phyloP scores from a whole-genome alignment of 2,329 filamentous ascomycete species.

The Mariannaea sp. region DNA sequence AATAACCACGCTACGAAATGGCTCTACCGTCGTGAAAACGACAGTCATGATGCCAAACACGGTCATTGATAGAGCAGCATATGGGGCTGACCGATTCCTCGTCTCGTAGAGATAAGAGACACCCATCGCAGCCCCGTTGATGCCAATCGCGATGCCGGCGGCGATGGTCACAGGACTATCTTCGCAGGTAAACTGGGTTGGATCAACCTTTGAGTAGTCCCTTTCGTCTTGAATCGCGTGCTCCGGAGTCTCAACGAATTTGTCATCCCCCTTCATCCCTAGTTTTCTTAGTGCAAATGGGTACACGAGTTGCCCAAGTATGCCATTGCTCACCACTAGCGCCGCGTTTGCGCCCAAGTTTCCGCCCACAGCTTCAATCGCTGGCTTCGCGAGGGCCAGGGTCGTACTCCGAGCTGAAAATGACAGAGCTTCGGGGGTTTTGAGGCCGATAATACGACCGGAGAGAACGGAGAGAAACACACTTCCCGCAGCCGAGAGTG shows the following conservation, averaged over 20 bases:
- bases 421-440: constrained; percentile 44
- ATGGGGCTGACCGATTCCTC: constrained; percentile 57
- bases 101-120: constrained; percentile 62
- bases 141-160: constrained; percentile 57
- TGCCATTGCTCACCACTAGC: constrained; percentile 57
- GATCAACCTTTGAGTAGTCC: constrained; percentile 11
- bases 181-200: constrained; percentile 25
- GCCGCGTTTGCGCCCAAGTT: constrained; percentile 54
- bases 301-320: constrained; percentile 49
- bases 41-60: constrained; percentile 62
- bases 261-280: constrained; percentile 25
- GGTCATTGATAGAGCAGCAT: constrained; percentile 62
- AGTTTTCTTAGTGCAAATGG: constrained; percentile 43
- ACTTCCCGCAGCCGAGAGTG: constrained; percentile 47
- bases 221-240: constrained; percentile 1
- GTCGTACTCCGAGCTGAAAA: constrained; percentile 58
- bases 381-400: constrained; percentile 54
- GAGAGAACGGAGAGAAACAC: constrained; percentile 48
- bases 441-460: constrained; percentile 45
- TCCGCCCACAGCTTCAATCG: constrained; percentile 50
- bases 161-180: constrained; percentile 49
- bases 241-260: constrained; percentile 5
- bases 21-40: constrained; percentile 55
- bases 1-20: constrained; percentile 48
- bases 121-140: constrained; percentile 65